These are phyloP conservation scores for Kluyveromyces marxianus DNA, from an alignment of 1,139 yeast genomes.

Conservation along the genomic window DNA sequence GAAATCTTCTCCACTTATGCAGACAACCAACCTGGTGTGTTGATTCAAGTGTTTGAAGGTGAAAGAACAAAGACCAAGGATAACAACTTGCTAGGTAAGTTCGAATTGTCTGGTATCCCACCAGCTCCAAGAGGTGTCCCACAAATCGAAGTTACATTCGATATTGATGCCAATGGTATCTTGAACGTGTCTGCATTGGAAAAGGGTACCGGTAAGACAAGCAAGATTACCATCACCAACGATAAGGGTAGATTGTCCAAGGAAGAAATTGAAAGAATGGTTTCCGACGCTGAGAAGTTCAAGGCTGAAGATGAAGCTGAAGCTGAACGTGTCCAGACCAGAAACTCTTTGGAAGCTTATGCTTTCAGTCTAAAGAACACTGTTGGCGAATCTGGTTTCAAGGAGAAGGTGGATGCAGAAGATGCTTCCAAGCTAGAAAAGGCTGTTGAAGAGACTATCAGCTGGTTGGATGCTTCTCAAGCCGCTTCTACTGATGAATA, in stretches of 20 bases:
- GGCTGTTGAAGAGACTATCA: conserved; percentile 75
- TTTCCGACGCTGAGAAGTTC: conserved; percentile 77
- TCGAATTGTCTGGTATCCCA: conserved; percentile 91
- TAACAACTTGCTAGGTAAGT: conserved; percentile 91
- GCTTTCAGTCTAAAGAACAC: conserved; percentile 68
- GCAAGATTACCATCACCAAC: conserved; percentile 74
- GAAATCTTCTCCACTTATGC: conserved; percentile 96
- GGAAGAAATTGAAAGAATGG: conserved; percentile 93
- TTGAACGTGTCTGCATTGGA: conserved; percentile 90
- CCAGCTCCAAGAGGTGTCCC: conserved; percentile 99
- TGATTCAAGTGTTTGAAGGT: conserved; percentile 95
- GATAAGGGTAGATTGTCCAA: conserved; percentile 92
- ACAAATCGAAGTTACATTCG: conserved; percentile 94
- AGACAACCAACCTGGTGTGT: conserved; percentile 94
- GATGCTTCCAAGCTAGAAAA: conserved; percentile 79
- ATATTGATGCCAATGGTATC: conserved; percentile 94
- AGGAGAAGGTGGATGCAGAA: conserved; percentile 74
- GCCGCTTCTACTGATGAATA: conserved; percentile 84
- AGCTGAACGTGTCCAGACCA: conserved; percentile 68
- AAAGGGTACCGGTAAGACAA: conserved; percentile 84
- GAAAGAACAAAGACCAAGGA: conserved; percentile 95
- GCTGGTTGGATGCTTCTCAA: conserved; percentile 81
- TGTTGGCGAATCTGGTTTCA: conserved; percentile 53
- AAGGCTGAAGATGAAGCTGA: conserved; percentile 76
- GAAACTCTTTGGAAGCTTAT: conserved; percentile 80